A percentile compares a stretch with the other conserved stretches of the same genome.
Evolutionary conservation across 352 stramenopile genomes (phyloP).

Genomic region (Sclerospora graminicola): DNA sequence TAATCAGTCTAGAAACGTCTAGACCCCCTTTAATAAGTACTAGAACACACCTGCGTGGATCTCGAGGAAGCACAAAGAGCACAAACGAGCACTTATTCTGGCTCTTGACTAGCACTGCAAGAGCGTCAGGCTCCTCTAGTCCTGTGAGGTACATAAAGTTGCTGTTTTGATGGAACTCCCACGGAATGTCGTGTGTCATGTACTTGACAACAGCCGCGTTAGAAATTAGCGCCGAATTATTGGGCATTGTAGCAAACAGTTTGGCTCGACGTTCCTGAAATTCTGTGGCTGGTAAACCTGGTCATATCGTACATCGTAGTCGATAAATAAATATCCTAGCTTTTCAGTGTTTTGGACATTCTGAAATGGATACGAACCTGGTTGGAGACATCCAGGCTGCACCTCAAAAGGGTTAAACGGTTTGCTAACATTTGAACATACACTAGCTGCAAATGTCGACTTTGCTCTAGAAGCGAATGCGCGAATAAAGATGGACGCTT

Average conservation of each 20-base stretch:
- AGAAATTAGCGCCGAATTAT: constrained; percentile 65
- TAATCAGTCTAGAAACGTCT: background rate
- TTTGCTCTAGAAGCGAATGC: constrained; percentile 3
- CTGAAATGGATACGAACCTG: constrained; percentile 23
- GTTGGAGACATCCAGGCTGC: constrained; percentile 33
- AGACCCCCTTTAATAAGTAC: background rate
- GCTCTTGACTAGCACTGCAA: constrained; percentile 70
- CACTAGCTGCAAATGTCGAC: constrained; percentile 24
- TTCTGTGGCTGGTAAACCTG: constrained; percentile 46
- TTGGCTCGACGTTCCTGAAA: constrained; percentile 53
- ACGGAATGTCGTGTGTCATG: constrained; percentile 84
- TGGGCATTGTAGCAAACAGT: constrained; percentile 48
- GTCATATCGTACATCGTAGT: background rate
- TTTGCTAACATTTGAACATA: constrained; percentile 9
- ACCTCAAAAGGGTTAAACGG: constrained; percentile 43
- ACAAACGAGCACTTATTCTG: constrained; percentile 50
- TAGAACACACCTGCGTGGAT: constrained; percentile 45
- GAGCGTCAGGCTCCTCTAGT: constrained; percentile 63
- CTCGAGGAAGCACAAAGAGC: constrained; percentile 65
- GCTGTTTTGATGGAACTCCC: constrained; percentile 79
- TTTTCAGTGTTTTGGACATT: no score
- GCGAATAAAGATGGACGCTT: constrained; percentile 1
- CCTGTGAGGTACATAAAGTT: constrained; percentile 83
- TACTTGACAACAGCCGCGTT: constrained; percentile 69
- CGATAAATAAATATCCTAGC: background rate